Evolutionary conservation across 805 yeast species (phyloP).

Genomic region (Spencermartinsiella europaea): DNA sequence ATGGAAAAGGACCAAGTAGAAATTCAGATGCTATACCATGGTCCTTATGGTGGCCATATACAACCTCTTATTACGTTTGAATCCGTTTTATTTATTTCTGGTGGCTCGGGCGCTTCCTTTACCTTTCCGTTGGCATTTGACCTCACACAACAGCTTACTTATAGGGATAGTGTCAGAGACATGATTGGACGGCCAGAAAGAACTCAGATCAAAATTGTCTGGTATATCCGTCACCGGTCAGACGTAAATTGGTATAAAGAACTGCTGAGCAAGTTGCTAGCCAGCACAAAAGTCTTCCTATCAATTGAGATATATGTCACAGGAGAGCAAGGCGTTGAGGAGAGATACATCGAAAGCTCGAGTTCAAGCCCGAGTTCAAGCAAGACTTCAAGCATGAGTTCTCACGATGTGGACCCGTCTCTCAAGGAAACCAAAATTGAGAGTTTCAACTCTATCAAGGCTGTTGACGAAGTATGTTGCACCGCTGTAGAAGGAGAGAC

Average conservation of each 20-base stretch:
- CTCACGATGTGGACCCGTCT: no score
- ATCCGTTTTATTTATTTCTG: slow-evolving; percentile 36
- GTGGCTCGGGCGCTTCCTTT: slow-evolving; percentile 46
- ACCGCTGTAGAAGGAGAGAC: not conserved
- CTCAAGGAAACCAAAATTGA: slow-evolving; percentile 5
- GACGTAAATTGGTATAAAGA: slow-evolving; percentile 38
- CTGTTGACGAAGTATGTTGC: slow-evolving; percentile 19
- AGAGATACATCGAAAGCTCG: no score
- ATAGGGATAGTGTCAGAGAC: slow-evolving; percentile 24
- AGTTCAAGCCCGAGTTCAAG: slow-evolving; percentile 26
- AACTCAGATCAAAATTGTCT: slow-evolving; percentile 31
- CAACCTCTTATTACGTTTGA: slow-evolving; percentile 43
- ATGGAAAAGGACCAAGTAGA: slow-evolving; percentile 12
- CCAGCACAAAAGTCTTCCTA: slow-evolving; percentile 21
- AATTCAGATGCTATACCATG: slow-evolving; percentile 30
- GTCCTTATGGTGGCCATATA: slow-evolving; percentile 42
- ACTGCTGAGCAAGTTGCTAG: slow-evolving; percentile 31
- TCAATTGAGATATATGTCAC: slow-evolving; percentile 23
- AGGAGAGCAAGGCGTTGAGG: slow-evolving; percentile 20
- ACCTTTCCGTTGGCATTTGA: slow-evolving; percentile 43
- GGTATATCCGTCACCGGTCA: slow-evolving; percentile 30
- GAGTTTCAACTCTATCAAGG: slow-evolving; percentile 18
- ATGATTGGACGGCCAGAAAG: slow-evolving; percentile 33
- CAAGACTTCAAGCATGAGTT: not conserved
- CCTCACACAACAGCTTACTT: slow-evolving; percentile 27